Evolutionary conservation across 345 rosid genomes (phyloP).

Genomic region (Melastoma malabathricum): DNA sequence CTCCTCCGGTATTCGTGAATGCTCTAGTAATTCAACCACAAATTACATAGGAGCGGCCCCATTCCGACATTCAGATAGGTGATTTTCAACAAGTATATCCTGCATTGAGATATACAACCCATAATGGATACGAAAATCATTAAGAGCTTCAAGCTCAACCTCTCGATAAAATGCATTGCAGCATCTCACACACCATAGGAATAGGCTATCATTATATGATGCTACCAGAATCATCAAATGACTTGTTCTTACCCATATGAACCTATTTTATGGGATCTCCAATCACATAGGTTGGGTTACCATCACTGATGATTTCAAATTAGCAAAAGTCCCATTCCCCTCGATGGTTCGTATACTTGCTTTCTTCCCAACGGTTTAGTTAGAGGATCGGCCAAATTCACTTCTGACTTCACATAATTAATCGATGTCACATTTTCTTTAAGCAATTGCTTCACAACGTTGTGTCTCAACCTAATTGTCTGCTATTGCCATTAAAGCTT

Average conservation of each 20-base stretch:
- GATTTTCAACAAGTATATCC: too few species aligned
- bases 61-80: too few species aligned
- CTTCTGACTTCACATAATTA: background rate
- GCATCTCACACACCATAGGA: background rate
- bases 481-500: slow-evolving; percentile 1
- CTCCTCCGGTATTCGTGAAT: background rate
- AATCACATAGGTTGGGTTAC: background rate
- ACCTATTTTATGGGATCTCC: slow-evolving; percentile 3
- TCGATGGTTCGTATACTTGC: background rate
- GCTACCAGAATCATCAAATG: too few species aligned
- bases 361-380: slow-evolving; percentile 2
- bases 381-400: background rate
- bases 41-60: too few species aligned
- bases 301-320: background rate
- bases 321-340: background rate
- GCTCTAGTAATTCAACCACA: background rate
- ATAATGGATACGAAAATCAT: background rate
- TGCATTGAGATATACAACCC: background rate
- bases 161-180: background rate
- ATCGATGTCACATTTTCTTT: background rate
- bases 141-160: background rate
- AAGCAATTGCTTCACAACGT: background rate
- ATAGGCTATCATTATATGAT: background rate
- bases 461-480: background rate
- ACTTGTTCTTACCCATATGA: background rate